These are phyloP conservation scores for Pisolithus tinctorius DNA, from an alignment of 768 basidiomycete species.

Conservation along the genomic window DNA sequence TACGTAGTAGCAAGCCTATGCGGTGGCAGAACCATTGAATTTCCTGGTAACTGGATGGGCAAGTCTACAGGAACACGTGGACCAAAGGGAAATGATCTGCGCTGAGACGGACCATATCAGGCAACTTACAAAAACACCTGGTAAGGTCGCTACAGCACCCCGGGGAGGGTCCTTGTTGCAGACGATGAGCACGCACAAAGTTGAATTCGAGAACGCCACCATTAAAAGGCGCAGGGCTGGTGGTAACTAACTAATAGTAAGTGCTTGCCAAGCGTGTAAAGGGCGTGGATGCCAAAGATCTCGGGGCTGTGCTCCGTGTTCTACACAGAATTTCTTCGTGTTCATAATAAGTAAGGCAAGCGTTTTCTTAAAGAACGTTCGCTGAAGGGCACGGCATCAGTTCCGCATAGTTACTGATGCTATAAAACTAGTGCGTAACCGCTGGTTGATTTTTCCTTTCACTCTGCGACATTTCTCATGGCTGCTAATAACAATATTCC, in stretches of 20 bases:
- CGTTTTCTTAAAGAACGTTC: neutral
- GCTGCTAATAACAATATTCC: conserved; percentile 19
- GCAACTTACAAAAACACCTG: conserved; percentile 2
- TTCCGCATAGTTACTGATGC: neutral
- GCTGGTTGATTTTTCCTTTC: neutral
- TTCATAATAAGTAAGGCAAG: neutral
- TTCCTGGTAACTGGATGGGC: no score
- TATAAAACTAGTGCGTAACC: conserved; percentile 6
- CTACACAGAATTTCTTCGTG: neutral
- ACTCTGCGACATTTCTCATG: conserved; percentile 8
- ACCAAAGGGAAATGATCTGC: conserved; percentile 14
- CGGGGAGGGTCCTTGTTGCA: neutral
- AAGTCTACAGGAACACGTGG: neutral
- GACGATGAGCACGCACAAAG: neutral
- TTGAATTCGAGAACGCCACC: neutral
- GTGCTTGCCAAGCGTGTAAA: neutral
- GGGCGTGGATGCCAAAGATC: neutral
- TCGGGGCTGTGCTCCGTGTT: conserved; percentile 1
- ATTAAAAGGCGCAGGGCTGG: neutral
- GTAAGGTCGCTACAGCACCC: no score
- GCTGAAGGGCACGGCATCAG: neutral
- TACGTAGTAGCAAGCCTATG: no score
- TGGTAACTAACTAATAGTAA: neutral
- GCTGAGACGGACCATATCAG: conserved; percentile 10
- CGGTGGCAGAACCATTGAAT: no score